phyloP scores from a whole-genome alignment of 2,329 filamentous ascomycete species.

The Rutstroemia sp. region DNA sequence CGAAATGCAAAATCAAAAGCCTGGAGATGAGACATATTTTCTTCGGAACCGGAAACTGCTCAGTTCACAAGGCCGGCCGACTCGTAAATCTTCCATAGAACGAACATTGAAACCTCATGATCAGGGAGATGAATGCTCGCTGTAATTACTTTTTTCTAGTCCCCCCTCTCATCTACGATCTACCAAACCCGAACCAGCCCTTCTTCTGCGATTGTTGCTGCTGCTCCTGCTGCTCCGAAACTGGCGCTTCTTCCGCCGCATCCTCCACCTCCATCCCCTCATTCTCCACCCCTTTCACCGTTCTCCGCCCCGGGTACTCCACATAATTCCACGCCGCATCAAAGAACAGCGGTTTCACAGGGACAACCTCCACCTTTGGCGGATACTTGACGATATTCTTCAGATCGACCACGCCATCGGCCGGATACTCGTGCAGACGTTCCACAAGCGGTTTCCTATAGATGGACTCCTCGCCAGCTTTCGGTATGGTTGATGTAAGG shows the following conservation, averaged over 20 bases:
- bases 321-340: slow-evolving; percentile 98
- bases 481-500: slow-evolving; percentile 36
- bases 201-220: slow-evolving; percentile 49
- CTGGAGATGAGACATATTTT: too few relatives aligned
- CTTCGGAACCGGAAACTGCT: too few relatives aligned
- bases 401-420: slow-evolving; percentile 57
- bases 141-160: not conserved
- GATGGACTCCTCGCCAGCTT: slow-evolving; percentile 18
- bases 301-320: slow-evolving; percentile 66
- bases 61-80: too few relatives aligned
- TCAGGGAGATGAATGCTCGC: too few relatives aligned
- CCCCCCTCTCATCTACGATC: slow-evolving; percentile 13
- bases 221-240: slow-evolving; percentile 29
- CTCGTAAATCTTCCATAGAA: too few relatives aligned
- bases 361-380: slow-evolving; percentile 72
- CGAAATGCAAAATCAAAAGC: too few relatives aligned
- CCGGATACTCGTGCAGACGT: slow-evolving; percentile 66
- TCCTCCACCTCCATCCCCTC: slow-evolving; percentile 9
- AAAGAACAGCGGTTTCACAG: slow-evolving; percentile 91
- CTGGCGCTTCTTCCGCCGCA: slow-evolving; percentile 16
- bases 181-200: slow-evolving; percentile 68
- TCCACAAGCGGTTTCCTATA: slow-evolving; percentile 59
- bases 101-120: not conserved
- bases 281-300: slow-evolving; percentile 27
- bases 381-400: slow-evolving; percentile 80